phyloP scores from a whole-genome alignment of 2,329 filamentous ascomycete species.

The Fusarium multiceps region DNA sequence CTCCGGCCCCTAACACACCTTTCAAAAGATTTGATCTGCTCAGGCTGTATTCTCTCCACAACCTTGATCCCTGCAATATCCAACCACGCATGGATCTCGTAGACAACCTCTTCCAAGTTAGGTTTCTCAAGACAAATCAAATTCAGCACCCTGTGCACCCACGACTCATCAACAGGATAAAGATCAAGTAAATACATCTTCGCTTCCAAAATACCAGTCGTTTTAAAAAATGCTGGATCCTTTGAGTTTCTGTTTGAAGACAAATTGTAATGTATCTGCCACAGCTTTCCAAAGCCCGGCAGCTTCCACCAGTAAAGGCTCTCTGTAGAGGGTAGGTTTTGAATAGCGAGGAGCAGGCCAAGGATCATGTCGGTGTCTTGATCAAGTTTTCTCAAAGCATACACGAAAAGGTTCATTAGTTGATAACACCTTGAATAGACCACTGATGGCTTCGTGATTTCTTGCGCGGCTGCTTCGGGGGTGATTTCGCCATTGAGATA shows the following conservation, averaged over 20 bases:
- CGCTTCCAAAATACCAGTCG: neutral
- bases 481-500: too few relatives aligned
- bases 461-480: too few relatives aligned
- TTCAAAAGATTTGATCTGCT: neutral
- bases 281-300: fast-evolving
- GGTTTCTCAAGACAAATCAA: neutral
- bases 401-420: too few relatives aligned
- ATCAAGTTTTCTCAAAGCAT: too few relatives aligned
- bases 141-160: conserved; percentile 8
- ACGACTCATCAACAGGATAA: neutral
- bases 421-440: too few relatives aligned
- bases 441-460: too few relatives aligned
- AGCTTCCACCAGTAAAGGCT: neutral
- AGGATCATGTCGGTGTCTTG: neutral
- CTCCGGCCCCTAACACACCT: neutral
- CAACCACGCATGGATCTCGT: conserved; percentile 11
- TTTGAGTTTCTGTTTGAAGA: too few relatives aligned
- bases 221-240: too few relatives aligned
- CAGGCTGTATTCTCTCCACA: neutral
- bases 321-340: neutral
- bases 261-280: too few relatives aligned
- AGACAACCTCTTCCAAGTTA: neutral
- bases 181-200: conserved; percentile 1
- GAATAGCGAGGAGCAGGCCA: neutral
- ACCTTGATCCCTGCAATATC: neutral